Evolutionary conservation across 2,329 filamentous ascomycete genomes (phyloP).

Genomic region (Arthroderma sp.): DNA sequence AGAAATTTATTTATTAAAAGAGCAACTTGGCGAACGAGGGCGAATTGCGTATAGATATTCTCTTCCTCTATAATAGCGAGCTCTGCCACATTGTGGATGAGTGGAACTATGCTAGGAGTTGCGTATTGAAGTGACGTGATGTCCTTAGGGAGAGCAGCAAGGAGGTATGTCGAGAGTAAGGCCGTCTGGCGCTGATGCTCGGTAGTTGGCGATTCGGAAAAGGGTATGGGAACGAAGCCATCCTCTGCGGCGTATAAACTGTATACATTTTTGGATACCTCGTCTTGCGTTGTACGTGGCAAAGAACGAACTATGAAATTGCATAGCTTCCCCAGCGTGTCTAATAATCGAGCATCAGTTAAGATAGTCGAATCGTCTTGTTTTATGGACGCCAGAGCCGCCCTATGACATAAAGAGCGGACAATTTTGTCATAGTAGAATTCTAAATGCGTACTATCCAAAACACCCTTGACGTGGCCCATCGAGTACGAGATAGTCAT

Average conservation of each 20-base stretch:
- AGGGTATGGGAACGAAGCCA: slow-evolving; percentile 24
- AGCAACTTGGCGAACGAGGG: slow-evolving; percentile 30
- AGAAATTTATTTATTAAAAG: slow-evolving; percentile 31
- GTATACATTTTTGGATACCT: slow-evolving; percentile 42
- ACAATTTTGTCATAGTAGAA: slow-evolving; percentile 41
- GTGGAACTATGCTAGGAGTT: slow-evolving; percentile 18
- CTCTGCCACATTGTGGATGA: slow-evolving; percentile 25
- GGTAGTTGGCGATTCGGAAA: slow-evolving; percentile 17
- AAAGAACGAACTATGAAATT: slow-evolving; percentile 47
- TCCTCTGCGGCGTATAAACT: slow-evolving; percentile 34
- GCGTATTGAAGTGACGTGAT: slow-evolving; percentile 20
- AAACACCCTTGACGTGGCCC: slow-evolving; percentile 34
- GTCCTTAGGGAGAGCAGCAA: slow-evolving; percentile 39
- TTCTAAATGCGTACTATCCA: slow-evolving; percentile 30
- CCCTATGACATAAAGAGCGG: slow-evolving; percentile 28
- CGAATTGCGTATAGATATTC: slow-evolving; percentile 25
- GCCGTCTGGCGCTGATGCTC: slow-evolving; percentile 33
- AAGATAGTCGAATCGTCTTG: slow-evolving; percentile 25
- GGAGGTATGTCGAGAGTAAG: slow-evolving; percentile 44
- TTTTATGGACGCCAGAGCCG: slow-evolving; percentile 24
- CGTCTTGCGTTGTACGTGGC: slow-evolving; percentile 38
- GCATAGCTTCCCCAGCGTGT: slow-evolving; percentile 47
- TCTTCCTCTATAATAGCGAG: slow-evolving; percentile 19
- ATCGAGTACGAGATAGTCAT: slow-evolving; percentile 50
- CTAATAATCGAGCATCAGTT: slow-evolving; percentile 41